phyloP scores from a whole-genome alignment of 129 eudicot species.

The Lactuca sativa region DNA sequence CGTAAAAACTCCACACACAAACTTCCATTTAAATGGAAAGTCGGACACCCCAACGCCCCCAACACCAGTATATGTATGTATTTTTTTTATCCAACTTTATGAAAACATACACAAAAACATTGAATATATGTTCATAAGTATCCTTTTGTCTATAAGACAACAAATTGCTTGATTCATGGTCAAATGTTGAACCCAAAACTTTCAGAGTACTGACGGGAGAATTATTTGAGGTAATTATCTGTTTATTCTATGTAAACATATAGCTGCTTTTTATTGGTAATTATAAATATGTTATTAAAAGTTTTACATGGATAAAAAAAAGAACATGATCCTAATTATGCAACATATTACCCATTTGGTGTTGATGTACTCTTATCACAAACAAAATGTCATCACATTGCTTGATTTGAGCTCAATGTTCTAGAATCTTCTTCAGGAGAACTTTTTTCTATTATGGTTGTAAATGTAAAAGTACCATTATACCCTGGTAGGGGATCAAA shows the following conservation, averaged over 20 bases:
- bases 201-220: slow-evolving; percentile 72
- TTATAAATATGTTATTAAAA: slow-evolving; percentile 1
- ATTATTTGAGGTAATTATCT: slow-evolving; percentile 73
- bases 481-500: too few species aligned
- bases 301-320: slow-evolving; percentile 84
- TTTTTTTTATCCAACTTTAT: not conserved
- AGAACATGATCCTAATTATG: slow-evolving; percentile 72
- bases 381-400: slow-evolving; percentile 77
- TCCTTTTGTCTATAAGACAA: slow-evolving; percentile 78
- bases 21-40: slow-evolving; percentile 86
- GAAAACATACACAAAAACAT: slow-evolving; percentile 6
- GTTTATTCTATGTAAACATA: not conserved
- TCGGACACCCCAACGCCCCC: slow-evolving; percentile 63
- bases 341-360: slow-evolving; percentile 95
- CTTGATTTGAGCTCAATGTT: slow-evolving; percentile 82
- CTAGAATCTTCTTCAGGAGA: slow-evolving; percentile 53
- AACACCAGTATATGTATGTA: slow-evolving; percentile 59
- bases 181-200: slow-evolving; percentile 69
- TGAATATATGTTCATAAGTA: slow-evolving; percentile 81
- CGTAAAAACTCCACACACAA: slow-evolving; percentile 62
- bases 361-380: slow-evolving; percentile 88
- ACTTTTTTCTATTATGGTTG: slow-evolving; percentile 86
- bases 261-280: not conserved
- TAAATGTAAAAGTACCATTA: slow-evolving; percentile 90
- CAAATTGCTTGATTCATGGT: slow-evolving; percentile 78